Evolutionary conservation across 1,284 basidiomycete species (phyloP), one percentile per base, ranked within the genome.

Genomic region (Mycena citricolor): DNA sequence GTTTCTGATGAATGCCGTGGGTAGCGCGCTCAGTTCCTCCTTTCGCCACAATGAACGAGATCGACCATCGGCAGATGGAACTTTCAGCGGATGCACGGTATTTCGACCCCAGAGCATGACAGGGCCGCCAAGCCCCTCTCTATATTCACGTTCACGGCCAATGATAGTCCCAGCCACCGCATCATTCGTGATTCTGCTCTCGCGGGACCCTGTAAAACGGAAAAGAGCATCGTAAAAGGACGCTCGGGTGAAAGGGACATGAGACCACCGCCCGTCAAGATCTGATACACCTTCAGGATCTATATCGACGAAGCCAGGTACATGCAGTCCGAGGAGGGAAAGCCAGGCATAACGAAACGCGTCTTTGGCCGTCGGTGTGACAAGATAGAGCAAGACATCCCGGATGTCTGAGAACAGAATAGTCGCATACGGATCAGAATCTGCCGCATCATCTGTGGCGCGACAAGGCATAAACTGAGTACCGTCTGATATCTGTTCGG

Each of bases 361-460:
- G 17, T 78, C 60, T 57, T 80, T 80, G 0, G 81, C 79, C 28
- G 66, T 65, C 3, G 63, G 55, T 4, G 76, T 72, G 8, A 67
- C 68, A 23, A 94, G 57, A 23, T 76, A 59, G 42, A 90, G 67
- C 16, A 97, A 72, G 35, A 93, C 70, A 2, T 80, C 65, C 10
- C 77, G 76, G 45, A 97, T 75, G 59, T 97, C 94, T 33, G 78
- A 71, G 62, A 94, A 91, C 12, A 97, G 67, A 17, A 95, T 74
- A 2, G 79, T 79, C 1, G 83, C 71, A 61, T 86, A 94, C 0
- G 92, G 91, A 61, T 94, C 92, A 21, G 74, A 70, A 36, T 80
- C 75, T 10, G 73, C 70, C 5, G 69, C 71, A 5, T 77, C 73
- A 46, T 84, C 76, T 4, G 69, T 69, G 1, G 82, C 78, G 22